Evolutionary conservation across 306 rosid species (phyloP), one percentile per base, ranked within the genome.

Genomic region (Vicia villosa): DNA sequence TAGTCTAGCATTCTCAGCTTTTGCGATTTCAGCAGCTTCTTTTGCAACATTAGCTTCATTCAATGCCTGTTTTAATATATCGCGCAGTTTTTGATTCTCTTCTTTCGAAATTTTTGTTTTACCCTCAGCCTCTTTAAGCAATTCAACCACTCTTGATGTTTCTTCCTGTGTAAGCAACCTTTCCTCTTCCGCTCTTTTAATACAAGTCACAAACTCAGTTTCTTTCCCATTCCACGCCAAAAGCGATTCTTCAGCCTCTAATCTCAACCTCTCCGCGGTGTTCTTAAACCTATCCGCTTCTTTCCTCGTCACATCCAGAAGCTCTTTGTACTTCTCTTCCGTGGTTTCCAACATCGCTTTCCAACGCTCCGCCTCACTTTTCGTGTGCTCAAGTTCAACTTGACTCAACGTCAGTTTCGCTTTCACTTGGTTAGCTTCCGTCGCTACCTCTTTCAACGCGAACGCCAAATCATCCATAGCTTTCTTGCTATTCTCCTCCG

Each of bases 391-490:
- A 32, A 94, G 58, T 68, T 94, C 98, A 10, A 79, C 83, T 74
- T 81, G 76, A 49, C 72, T 74, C 58, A 72, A 36, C 19, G 74
- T 74, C 0, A 85, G 63, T 66, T 81, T 74, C 10, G 85, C 86
- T 10, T 90, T 90, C 55, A 76, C 79, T 40, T 81, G 87, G 4
- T 65, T 86, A 6, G 91, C 87, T 76, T 94, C 98, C 8, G 92
- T 79, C 8, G 94, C 95, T 2, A 94, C 98, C 75, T 94, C 98
- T 75, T 90, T 94, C 3, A 94, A 54, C 10, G 88, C 98, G 20
- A 83, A 69, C 17, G 97, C 98, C 32, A 94, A 79, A 77, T 90
- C 97, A 73, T 94, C 98, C 88, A 94, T 78, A 0, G 98, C 98
- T 63, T 74, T 87, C 76, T 86, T 87, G 83, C 84, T 80, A 37